phyloP scores from a whole-genome alignment of 2,329 filamentous ascomycete genomes.

The Hypoxylon sp. region DNA sequence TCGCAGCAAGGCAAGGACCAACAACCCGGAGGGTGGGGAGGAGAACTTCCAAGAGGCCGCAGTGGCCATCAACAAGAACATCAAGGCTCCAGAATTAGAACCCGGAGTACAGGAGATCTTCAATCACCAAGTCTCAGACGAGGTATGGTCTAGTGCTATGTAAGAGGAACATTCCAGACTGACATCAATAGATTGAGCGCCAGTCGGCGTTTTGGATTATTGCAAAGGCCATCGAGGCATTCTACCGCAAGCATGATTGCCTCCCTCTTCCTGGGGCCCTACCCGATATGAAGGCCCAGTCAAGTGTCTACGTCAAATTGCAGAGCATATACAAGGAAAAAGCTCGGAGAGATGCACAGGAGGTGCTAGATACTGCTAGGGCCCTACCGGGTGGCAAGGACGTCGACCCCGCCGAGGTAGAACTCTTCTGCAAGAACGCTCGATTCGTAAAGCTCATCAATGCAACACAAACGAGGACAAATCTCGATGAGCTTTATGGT shows the following conservation, averaged over 20 bases:
- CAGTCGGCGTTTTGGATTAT: conserved; percentile 88
- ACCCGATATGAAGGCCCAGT: conserved; percentile 98
- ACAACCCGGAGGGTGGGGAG: conserved; percentile 87
- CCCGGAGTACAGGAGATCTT: conserved; percentile 84
- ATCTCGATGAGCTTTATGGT: conserved; percentile 70
- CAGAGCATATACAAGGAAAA: conserved; percentile 95
- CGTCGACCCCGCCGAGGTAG: conserved; percentile 81
- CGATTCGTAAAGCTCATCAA: conserved; percentile 92
- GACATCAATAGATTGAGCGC: conserved; percentile 59
- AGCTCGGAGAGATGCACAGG: conserved; percentile 81
- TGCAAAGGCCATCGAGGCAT: conserved; percentile 81
- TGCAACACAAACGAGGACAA: conserved; percentile 60
- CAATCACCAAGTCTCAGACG: conserved; percentile 68
- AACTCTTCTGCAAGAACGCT: conserved; percentile 95
- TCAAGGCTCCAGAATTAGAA: conserved; percentile 77
- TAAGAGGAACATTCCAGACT: conserved; percentile 36
- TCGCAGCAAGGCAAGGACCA: conserved; percentile 74
- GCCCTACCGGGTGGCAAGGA: conserved; percentile 62
- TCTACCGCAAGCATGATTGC: conserved; percentile 79
- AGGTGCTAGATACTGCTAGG: conserved; percentile 78
- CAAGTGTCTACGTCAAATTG: conserved; percentile 87
- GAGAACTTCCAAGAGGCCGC: conserved; percentile 98
- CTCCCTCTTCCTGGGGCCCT: conserved; percentile 89
- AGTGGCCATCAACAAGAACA: conserved; percentile 87
- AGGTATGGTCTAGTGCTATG: conserved; percentile 64